A percentile compares a stretch with the other conserved stretches of the same genome.
Conservation (phyloP, 805 yeast genomes). For the Candida michaelii region DNA sequence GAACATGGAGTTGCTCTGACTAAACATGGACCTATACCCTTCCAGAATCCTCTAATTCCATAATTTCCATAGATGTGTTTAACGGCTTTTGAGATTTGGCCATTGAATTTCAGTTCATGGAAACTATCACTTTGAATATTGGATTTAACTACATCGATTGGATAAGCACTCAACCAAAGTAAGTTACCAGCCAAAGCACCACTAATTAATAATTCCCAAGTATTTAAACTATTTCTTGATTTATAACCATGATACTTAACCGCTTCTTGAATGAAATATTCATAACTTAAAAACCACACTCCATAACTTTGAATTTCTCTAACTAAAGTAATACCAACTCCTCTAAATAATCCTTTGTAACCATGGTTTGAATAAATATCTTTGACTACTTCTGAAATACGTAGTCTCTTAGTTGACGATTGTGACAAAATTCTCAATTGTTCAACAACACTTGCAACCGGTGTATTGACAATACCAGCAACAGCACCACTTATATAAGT, state of each 20-base stretch:
- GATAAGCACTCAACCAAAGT: constrained; percentile 58
- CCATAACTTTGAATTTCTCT: constrained; percentile 76
- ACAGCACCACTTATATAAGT: constrained; percentile 62
- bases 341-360: constrained; percentile 54
- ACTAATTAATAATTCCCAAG: constrained; percentile 53
- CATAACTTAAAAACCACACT: constrained; percentile 70
- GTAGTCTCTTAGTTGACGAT: constrained; percentile 29
- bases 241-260: constrained; percentile 32
- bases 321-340: constrained; percentile 50
- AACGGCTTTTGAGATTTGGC: constrained; percentile 36
- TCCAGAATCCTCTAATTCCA: constrained; percentile 59
- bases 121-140: constrained; percentile 55
- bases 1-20: constrained; percentile 63
- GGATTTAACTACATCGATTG: constrained; percentile 52
- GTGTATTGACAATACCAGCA: constrained; percentile 66
- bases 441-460: constrained; percentile 65
- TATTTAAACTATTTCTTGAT: constrained; percentile 48
- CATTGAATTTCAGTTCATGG: constrained; percentile 41
- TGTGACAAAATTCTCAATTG: constrained; percentile 64
- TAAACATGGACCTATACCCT: constrained; percentile 60
- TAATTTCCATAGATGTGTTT: constrained; percentile 38
- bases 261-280: constrained; percentile 47
- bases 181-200: constrained; percentile 73
- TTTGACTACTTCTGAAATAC: constrained; percentile 31
- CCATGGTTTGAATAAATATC: constrained; percentile 47